Evolutionary conservation across 805 yeast species (phyloP), one percentile per base, ranked within the genome.

Genomic region (Candida berthetii): DNA sequence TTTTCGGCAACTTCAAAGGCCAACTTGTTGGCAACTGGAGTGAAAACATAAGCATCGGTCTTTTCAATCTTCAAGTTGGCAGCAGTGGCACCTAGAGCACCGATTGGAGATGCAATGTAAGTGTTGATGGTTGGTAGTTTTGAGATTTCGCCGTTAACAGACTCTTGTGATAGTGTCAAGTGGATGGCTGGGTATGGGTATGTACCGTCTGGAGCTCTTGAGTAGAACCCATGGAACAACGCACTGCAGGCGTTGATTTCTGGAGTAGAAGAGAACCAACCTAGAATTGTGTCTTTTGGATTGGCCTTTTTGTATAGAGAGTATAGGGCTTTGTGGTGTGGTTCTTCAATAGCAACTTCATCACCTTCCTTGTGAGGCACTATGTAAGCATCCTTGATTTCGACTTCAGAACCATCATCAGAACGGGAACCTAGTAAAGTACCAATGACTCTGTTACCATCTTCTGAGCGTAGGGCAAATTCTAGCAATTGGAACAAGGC

Each of bases 331-430:
- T 77, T 75, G 70, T 85, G 88, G 59, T 78, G 82, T 44, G 80
- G 82, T 54, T 85, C 86, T 57, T 82, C 90, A 46, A 88, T 80
- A 44, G 82, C 74, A 47, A 88, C 77, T 49, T 86, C 82, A 46
- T 84, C 93, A 33, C 80, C 86, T 58, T 85, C 95, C 38, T 68
- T 69, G 55, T 86, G 86, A 36, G 95, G 93, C 43, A 88, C 93
- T 60, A 86, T 74, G 62, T 82, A 88, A 16, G 88, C 84, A 47
- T 79, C 85, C 57, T 78, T 75, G 53, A 88, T 68, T 53, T 82
- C 91, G 36, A 85, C 71, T 53, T 76, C 83, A 15, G 76, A 66
- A 13, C 95, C 95, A 58, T 87, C 96, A 46, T 87, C 95, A 20
- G 90, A 82, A 60, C 95, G 75, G 37, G 74, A 64, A 28, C 96